These are phyloP conservation scores for Spatholobus suberectus DNA, from an alignment of 306 rosid species.

Conservation along the genomic window DNA sequence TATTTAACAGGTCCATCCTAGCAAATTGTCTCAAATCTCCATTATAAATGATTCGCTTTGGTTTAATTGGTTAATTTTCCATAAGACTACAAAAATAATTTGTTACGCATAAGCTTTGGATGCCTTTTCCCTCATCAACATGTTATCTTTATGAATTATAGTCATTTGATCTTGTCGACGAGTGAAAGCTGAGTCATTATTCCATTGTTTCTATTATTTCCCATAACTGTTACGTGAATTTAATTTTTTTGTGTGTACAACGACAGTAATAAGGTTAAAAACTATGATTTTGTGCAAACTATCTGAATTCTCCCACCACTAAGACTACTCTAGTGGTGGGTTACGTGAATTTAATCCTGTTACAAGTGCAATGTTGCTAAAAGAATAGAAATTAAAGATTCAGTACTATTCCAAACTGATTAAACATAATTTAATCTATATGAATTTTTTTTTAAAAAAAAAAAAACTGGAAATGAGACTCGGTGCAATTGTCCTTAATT, in stretches of 20 bases:
- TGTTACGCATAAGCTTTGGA: neutral
- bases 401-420: neutral
- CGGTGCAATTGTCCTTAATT: neutral
- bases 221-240: neutral
- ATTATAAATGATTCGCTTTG: neutral
- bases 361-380: neutral
- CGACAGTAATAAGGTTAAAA: no score
- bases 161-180: neutral
- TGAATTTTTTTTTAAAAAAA: neutral
- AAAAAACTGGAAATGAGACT: neutral
- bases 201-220: neutral
- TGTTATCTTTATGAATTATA: neutral
- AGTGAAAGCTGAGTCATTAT: slow-evolving; percentile 1
- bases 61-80: slow-evolving; percentile 12
- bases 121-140: neutral
- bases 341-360: slow-evolving; percentile 1
- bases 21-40: neutral
- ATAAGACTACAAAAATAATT: neutral
- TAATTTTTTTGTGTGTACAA: no score
- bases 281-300: no score
- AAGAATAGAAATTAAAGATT: neutral
- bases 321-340: no score
- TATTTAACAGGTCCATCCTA: neutral
- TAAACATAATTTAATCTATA: neutral
- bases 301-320: no score